Base-by-base conservation (phyloP, 352 stramenopile species). In the Phytophthora vignae region DNA sequence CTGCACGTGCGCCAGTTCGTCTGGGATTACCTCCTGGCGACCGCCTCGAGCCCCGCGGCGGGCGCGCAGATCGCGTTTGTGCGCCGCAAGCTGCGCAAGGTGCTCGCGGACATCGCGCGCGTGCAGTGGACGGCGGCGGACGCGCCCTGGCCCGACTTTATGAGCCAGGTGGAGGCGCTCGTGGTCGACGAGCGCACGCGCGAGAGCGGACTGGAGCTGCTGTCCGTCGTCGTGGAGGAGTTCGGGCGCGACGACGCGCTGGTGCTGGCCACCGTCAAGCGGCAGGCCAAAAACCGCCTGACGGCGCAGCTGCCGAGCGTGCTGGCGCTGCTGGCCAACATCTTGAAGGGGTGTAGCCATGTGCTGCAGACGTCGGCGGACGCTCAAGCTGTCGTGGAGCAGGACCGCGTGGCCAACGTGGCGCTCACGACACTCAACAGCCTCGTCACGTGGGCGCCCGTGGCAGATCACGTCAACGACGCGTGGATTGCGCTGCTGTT, bases 171-270 rank as follows among this genome's bases (percentile, higher is more conserved):
- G 19, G 84, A 94, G 60, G 63, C 84, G 29, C 59, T 94, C 5
- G 66, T 92, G 11, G 67, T 84, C 19, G 75, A 88, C 3, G 53
- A 80, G 17, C 67, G 64, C 15, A 81, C 81, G 29, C 65, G 83
- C 3, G 69, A 82, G 64, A 81, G 60, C 29, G 87, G 87, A 7
- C 70, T 94, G 17, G 78, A 94, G 57, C 70, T 94, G 40, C 63
- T 94, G 1, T 57, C 63, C 27, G 83, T 93, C 2, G 73, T 94
- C 1, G 81, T 74, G 25, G 87, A 94, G 49, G 87, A 94, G 70
- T 93, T 94, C 70, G 85, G 87, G 7, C 85, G 87, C 17, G 85
- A 94, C 0, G 84, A 92, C 60, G 83, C 83, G 14, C 59, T 88
- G 7, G 80, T 80, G 27, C 65, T 92, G 21, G 83, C 87, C 10